A percentile compares a stretch with the other conserved stretches of the same genome.
These are phyloP conservation scores for Neonectria hederae DNA, from an alignment of 2,329 filamentous ascomycete genomes.

Conservation along the genomic window DNA sequence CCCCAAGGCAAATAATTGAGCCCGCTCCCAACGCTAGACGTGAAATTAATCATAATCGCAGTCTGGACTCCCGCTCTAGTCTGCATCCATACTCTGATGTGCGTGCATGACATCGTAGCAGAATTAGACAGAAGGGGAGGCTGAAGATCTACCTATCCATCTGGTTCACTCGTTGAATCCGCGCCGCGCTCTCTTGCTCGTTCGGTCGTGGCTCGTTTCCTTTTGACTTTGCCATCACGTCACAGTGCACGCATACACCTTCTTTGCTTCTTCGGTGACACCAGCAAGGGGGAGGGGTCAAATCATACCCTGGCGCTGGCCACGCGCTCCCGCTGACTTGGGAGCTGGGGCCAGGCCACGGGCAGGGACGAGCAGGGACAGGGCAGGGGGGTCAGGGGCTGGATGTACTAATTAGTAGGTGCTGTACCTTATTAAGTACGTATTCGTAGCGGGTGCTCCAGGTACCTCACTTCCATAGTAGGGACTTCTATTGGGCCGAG, in stretches of 20 bases:
- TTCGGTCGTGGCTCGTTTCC: neutral
- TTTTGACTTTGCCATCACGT: neutral
- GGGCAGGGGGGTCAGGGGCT: no score
- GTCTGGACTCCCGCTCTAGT: constrained; percentile 15
- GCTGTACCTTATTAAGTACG: no score
- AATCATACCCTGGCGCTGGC: neutral
- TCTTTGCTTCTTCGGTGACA: neutral
- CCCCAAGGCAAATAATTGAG: constrained; percentile 18
- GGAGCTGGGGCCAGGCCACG: neutral
- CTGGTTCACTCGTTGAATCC: neutral
- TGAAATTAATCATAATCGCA: constrained; percentile 16
- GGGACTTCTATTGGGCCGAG: no score
- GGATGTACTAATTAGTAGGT: no score
- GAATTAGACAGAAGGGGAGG: no score
- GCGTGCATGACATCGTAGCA: neutral
- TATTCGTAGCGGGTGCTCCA: no score
- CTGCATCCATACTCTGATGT: constrained; percentile 7
- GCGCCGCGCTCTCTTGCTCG: neutral
- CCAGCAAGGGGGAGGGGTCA: neutral
- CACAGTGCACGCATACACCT: neutral
- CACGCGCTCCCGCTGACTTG: neutral
- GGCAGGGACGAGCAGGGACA: neutral
- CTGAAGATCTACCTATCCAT: neutral
- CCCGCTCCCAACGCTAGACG: constrained; percentile 17
- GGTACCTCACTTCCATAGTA: no score